Evolutionary conservation across 768 basidiomycete genomes (phyloP).

Genomic region (Rhodotorula paludigena): DNA sequence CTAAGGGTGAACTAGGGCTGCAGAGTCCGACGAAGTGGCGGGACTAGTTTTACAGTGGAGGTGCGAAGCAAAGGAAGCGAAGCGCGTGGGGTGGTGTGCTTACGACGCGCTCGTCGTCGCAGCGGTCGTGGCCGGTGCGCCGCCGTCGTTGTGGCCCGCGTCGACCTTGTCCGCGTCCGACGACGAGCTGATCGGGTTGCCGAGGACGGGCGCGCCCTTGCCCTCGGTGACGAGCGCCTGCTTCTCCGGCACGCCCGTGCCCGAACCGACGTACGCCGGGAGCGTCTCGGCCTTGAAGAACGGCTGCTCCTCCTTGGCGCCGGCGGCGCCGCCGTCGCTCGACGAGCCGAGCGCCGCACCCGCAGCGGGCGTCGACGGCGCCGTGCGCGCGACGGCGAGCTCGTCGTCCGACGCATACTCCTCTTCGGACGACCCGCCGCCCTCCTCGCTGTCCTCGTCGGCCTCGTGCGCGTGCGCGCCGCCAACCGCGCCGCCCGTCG

Average conservation of each 20-base stretch:
- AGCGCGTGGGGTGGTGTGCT: too few species aligned
- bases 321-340: constrained; percentile 2
- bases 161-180: not conserved
- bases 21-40: too few species aligned
- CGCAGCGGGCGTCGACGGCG: constrained; percentile 21
- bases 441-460: constrained; percentile 24
- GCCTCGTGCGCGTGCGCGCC: constrained; percentile 3
- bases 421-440: constrained; percentile 33
- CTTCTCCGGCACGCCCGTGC: constrained; percentile 21
- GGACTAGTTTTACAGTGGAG: too few species aligned
- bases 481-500: too few species aligned
- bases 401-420: constrained; percentile 31
- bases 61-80: too few species aligned
- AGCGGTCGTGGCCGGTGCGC: constrained; percentile 2
- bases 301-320: not conserved
- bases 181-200: constrained; percentile 6
- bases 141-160: not conserved
- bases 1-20: too few species aligned
- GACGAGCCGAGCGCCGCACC: not conserved
- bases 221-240: constrained; percentile 6
- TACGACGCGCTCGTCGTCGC: constrained; percentile 9
- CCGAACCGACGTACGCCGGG: constrained; percentile 29
- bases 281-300: constrained; percentile 27
- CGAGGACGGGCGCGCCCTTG: constrained; percentile 30
- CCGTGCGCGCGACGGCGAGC: constrained; percentile 15